A percentile compares a stretch with the other conserved stretches of the same genome.
Conservation (phyloP, 192 early-diverging fungal genomes). For the Ambispora gerdemannii region DNA sequence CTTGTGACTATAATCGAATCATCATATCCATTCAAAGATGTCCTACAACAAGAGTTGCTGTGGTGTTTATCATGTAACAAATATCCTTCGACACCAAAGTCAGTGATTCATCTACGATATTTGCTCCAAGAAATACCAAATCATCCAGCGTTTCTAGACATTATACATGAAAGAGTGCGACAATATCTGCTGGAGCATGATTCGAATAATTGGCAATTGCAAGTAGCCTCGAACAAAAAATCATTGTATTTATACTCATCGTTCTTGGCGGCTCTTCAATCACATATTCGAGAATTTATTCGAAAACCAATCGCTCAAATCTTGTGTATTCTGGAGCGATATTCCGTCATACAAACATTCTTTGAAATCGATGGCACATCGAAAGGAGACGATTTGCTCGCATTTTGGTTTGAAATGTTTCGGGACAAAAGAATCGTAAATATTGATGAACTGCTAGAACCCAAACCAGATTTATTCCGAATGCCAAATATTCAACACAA, state of each 20-base stretch:
- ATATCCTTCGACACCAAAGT: conserved; percentile 26
- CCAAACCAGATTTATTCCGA: conserved; percentile 18
- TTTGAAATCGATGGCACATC: background rate
- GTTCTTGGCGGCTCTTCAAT: conserved; percentile 20
- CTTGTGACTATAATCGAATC: conserved; percentile 15
- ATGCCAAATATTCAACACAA: conserved; percentile 6
- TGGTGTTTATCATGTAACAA: conserved; percentile 33
- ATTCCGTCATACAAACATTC: conserved; percentile 3
- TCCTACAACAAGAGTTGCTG: conserved; percentile 29
- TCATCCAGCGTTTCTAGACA: background rate
- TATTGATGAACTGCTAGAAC: conserved; percentile 17
- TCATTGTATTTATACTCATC: conserved; percentile 22
- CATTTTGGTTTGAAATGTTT: conserved; percentile 30
- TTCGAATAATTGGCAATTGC: conserved; percentile 23
- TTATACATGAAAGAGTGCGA: conserved; percentile 1
- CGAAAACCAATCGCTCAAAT: conserved; percentile 28
- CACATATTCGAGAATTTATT: conserved; percentile 19
- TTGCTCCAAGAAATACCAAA: conserved; percentile 14
- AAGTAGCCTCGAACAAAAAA: conserved; percentile 29
- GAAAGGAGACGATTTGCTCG: background rate
- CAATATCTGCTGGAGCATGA: conserved; percentile 15
- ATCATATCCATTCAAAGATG: conserved; percentile 28
- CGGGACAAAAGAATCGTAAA: conserved; percentile 14
- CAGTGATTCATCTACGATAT: background rate
- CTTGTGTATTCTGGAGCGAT: conserved; percentile 21